These are phyloP conservation scores for Fusarium algeriense DNA, from an alignment of 2,329 filamentous ascomycete species.

Conservation along the genomic window DNA sequence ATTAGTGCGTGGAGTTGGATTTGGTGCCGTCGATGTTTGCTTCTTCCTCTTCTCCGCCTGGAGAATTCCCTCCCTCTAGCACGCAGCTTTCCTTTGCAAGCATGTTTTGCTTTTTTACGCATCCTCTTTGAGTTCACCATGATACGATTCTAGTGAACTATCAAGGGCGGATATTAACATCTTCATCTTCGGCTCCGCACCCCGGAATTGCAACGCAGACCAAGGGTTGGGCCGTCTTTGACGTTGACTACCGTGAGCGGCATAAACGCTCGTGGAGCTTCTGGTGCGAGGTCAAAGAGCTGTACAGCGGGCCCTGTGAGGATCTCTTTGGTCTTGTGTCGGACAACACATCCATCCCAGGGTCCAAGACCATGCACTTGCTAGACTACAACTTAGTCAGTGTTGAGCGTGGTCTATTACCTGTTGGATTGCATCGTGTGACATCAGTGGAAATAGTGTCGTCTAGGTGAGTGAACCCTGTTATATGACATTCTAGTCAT, in stretches of 20 bases:
- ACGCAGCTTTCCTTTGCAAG: neutral
- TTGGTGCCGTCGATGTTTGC: slow-evolving; percentile 24
- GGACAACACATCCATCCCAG: slow-evolving; percentile 17
- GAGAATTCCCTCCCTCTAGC: slow-evolving; percentile 21
- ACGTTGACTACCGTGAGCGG: slow-evolving; percentile 1
- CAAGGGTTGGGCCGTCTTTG: slow-evolving; percentile 6
- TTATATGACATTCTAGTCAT: slow-evolving; percentile 5
- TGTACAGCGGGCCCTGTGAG: neutral
- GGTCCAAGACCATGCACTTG: slow-evolving; percentile 2
- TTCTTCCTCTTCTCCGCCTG: slow-evolving; percentile 27
- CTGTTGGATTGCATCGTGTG: slow-evolving; percentile 11
- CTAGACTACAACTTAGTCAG: slow-evolving; percentile 13
- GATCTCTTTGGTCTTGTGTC: slow-evolving; percentile 9
- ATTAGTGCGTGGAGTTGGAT: slow-evolving; percentile 26
- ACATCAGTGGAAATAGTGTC: slow-evolving; percentile 32
- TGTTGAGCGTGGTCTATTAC: slow-evolving; percentile 22
- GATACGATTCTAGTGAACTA: slow-evolving; percentile 10
- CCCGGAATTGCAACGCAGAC: slow-evolving; percentile 26
- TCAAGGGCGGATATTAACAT: neutral
- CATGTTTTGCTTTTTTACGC: slow-evolving; percentile 9
- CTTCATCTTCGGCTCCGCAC: slow-evolving; percentile 25
- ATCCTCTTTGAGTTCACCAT: neutral
- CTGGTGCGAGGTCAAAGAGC: neutral
- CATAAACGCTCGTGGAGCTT: slow-evolving; percentile 27
- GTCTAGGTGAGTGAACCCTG: slow-evolving; percentile 17